Base-by-base conservation (phyloP, 495 filamentous ascomycete species). In the Penicilliopsis zonata region DNA sequence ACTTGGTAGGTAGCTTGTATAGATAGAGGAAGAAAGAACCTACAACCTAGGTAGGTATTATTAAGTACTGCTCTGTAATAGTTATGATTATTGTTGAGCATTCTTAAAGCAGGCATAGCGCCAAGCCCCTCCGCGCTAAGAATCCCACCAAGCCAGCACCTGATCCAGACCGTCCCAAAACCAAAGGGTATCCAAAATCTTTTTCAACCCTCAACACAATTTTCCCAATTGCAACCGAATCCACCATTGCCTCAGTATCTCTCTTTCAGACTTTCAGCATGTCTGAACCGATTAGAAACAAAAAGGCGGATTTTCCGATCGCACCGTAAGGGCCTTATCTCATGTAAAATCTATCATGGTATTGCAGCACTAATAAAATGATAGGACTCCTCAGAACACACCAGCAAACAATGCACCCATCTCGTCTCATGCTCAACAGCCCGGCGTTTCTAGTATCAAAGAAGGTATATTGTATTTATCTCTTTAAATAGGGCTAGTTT, bases 371-470 rank as follows among this genome's bases (percentile, higher is more conserved):
- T n/a, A n/a, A n/a, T n/a, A n/a, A n/a, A n/a, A n/a, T 35, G 26
- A 44, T 50, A 92, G 82, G 43, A 96, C 88, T 46, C 88, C 88
- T 47, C 88, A 95, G 65, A 94, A 95, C 62, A 94, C 87, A 13
- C 88, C 92, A 42, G 78, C 84, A 23, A 85, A 73, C 54, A 86
- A 86, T 67, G 92, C 92, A 40, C 92, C 92, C 27, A 99, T 99
- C 57, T 92, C 86, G 12, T 96, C 92, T 33, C 88, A 92, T 61
- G 90, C 90, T 40, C 85, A 93, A 64, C 84, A 94, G 63, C 92
- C 92, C 37, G 81, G 82, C 31, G 78, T 99, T 43, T 69, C 83
- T 40, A 96, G 85, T 61, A 95, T 99, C 67, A 84, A 87, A 61
- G 92, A 99, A 77, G 90, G 90, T 95, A 59, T 49, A 69, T 68